Base-by-base conservation (phyloP, 1,284 basidiomycete species). In the Trichosporon coremiiforme region DNA sequence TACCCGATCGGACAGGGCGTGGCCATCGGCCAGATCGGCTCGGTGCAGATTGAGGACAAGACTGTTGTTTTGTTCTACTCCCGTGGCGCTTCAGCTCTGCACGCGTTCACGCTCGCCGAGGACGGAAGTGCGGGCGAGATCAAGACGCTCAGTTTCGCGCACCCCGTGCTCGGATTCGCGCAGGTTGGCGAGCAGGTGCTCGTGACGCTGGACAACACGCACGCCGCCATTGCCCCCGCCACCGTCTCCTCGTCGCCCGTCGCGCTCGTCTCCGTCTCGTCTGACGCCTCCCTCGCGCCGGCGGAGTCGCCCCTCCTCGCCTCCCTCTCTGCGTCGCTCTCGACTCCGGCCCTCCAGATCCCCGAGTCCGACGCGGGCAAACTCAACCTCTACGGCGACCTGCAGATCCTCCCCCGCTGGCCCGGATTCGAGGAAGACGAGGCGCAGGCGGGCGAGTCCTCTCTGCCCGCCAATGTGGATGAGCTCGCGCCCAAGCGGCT, bases 351-450 rank as follows among this genome's bases (percentile, higher is more conserved):
- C 10, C 57, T 62, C 13, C 64, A 35, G 41, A 67, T 66, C 9
- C 12, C 45, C 5, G 20, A 69, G 10, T 66, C 70, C 13, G 69
- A 73, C 8, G 64, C 79, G 9, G 72, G 77, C 10, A 66, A 70
- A 4, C 72, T 81, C 12, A 68, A 76, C 25, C 75, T 82, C 0
- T 84, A 82, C 71, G 75, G 76, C 25, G 71, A 81, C 53, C 72
- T 84, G 5, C 68, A 76, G 9, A 76, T 83, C 41, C 75, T 79
- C 31, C 83, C 83, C 9, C 77, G 80, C 70, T 83, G 82, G 82
- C 78, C 78, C 15, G 80, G 81, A 0, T 73, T 80, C 31, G 82
- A 84, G 68, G 83, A 83, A 67, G 83, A 82, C 68, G 80, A 80
- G 29, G 82, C 80, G 41, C 72, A 72, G 8, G 73, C 71, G 2